Evolutionary conservation across 2,329 filamentous ascomycete species (phyloP).

Genomic region (Fusarium sp.): DNA sequence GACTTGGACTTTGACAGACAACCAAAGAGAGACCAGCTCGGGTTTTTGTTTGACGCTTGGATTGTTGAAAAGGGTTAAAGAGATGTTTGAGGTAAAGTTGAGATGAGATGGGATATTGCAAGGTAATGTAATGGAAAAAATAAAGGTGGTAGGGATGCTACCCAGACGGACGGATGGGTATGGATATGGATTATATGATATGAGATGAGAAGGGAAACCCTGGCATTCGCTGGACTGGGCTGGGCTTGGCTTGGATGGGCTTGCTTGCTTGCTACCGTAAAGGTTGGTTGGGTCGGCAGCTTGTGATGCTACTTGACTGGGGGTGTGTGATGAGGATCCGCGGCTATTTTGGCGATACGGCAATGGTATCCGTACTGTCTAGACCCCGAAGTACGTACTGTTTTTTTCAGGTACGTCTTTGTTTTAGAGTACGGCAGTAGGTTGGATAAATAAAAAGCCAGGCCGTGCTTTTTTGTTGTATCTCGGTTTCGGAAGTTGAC

Average conservation of each 20-base stretch:
- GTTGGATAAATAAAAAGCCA: neutral
- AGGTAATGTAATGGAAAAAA: constrained; percentile 6
- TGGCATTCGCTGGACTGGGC: neutral
- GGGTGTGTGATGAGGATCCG: constrained; percentile 38
- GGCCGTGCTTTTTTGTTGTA: constrained; percentile 18
- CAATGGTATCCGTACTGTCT: constrained; percentile 16
- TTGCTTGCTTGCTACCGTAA: neutral
- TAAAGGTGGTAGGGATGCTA: constrained; percentile 22
- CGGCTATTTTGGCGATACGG: constrained; percentile 37
- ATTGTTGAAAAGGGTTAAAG: neutral
- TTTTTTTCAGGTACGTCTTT: constrained; percentile 1
- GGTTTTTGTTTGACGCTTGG: constrained; percentile 7
- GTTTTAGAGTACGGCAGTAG: neutral
- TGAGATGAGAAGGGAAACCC: constrained; percentile 24
- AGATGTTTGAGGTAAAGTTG: constrained; percentile 1
- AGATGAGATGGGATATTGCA: neutral
- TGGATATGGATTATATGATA: constrained; percentile 14
- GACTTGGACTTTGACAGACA: neutral
- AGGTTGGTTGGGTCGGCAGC: neutral
- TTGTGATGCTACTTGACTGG: constrained; percentile 6
- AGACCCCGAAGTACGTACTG: neutral
- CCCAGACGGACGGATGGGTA: constrained; percentile 31
- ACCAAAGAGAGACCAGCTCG: constrained; percentile 33
- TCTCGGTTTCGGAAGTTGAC: constrained; percentile 32
- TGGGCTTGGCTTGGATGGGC: constrained; percentile 12